Base-by-base conservation (phyloP, 345 rosid species). In the Xanthoceras sorbifolium region DNA sequence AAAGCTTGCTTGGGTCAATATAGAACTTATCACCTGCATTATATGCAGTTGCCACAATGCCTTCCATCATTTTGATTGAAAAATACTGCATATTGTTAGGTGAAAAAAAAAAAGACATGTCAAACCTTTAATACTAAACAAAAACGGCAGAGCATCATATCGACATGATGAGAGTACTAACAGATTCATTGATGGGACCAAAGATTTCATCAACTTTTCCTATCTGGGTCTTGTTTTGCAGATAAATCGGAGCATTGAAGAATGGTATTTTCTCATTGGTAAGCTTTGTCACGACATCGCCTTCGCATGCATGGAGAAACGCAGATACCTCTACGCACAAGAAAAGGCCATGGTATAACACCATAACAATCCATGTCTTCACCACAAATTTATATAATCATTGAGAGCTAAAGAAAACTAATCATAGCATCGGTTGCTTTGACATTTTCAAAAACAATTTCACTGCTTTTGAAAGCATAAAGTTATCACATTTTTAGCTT, bases 201-300 rank as follows among this genome's bases (percentile, higher is more conserved):
- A 96, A 96, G 71, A 96, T 96, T 82, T 95, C 99, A 64, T 93
- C 99, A 23, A 95, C 97, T 85, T 89, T 93, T 55, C 99, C 99
- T 46, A 95, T 95, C 86, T 89, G 94, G 59, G 96, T 93, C 88
- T 83, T 95, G 85, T 95, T 95, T 81, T 90, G 87, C 67, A 95
- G 87, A 78, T 85, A 95, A 71, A 94, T 91, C 1, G 92, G 88
- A 60, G 96, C 97, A 86, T 95, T 93, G 70, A 95, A 95, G 77
- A 65, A 86, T 2, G 99, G 99, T 32, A 95, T 87, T 83, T 90
- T 93, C 86, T 90, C 97, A 44, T 90, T 84, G 17, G 88, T 82
- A 61, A 95, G 96, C 78, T 89, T 96, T 1, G 94, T 90, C 81
- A 96, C 99, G 2, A 97, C 99, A 48, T 96, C 99, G n/a, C 97